Evolutionary conservation across 495 filamentous ascomycete species (phyloP), one percentile per base, ranked within the genome.

Genomic region (Aspergillus incahuasiensis): DNA sequence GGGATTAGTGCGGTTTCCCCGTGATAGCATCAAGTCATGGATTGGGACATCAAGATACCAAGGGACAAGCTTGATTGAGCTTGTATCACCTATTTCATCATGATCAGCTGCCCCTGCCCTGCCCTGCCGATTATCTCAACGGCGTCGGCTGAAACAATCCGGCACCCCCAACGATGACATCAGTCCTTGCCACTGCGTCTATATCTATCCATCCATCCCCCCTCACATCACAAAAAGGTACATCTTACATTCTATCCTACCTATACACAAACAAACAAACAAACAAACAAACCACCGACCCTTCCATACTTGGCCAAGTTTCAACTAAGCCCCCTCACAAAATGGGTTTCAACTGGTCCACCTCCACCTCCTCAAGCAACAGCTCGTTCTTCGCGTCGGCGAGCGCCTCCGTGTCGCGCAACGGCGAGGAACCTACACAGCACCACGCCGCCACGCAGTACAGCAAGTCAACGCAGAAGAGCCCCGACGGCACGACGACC

Each of bases 401-500:
- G 0, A 68, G 61, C 21, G 8, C 25, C 3, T 68, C 60, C 57
- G 64, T 59, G 16, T 64, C 68, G 24, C 71, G 67, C 58, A 12
- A 72, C 66, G 53, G 72, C 64, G 57, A 71, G 59, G 58, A 20
- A 57, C 50, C 55, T 24, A 51, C 18, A 66, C 63, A 13, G 11
- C 21, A 22, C 38, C 48, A 45, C 12, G 3, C 5, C 13, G 73
- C 70, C 54, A 68, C 71, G 49, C 68, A 70, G 4, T 72, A 72
- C 56, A 58, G 64, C n/a, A 71, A 69, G 6, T 55, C 58, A 41
- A 69, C 70, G 1, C 59, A 69, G 38, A 76, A 70, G 38, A 61
- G 69, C 11, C 55, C 59, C 2, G 63, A 74, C 24, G 73, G 73
- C 28, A 65, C 60, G n/a, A 76, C 70, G 2, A 57, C 64, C 54